These are phyloP conservation scores for Picea glauca DNA, from an alignment of 75 land plant species.

Conservation along the genomic window DNA sequence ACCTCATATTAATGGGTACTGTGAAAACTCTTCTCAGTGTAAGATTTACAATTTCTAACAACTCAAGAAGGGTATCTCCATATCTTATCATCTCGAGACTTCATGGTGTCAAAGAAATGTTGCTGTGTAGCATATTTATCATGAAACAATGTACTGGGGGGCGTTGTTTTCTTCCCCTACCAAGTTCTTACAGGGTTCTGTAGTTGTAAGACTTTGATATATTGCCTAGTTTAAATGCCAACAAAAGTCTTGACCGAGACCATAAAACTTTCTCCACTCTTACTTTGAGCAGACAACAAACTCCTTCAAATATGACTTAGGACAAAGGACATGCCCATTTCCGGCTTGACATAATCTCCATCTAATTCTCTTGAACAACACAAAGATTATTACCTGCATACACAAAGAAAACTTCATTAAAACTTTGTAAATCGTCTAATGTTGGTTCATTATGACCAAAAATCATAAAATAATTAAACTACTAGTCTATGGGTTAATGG, in stretches of 20 bases:
- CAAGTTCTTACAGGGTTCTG: constrained; percentile 76
- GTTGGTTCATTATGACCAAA: too few species aligned
- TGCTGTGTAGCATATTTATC: constrained; percentile 82
- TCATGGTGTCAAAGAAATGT: constrained; percentile 84
- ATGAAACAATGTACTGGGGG: constrained; percentile 65
- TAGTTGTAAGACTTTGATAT: constrained; percentile 79
- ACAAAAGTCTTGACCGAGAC: constrained; percentile 80
- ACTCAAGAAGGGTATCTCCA: constrained; percentile 77
- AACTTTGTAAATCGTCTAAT: too few species aligned
- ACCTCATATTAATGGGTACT: too few species aligned
- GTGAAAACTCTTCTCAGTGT: too few species aligned
- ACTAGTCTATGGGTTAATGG: too few species aligned
- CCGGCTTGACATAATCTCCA: constrained; percentile 43
- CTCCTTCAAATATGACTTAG: constrained; percentile 95
- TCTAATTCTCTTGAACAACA: constrained; percentile 37
- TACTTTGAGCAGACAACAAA: constrained; percentile 96
- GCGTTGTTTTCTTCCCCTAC: constrained; percentile 79
- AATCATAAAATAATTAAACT: too few species aligned
- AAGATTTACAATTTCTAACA: constrained; percentile 12
- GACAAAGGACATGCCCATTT: constrained; percentile 70
- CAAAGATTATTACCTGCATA: background rate
- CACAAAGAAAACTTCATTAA: too few species aligned
- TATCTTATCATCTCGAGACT: constrained; percentile 83
- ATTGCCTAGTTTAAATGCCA: constrained; percentile 89
- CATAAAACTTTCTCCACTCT: constrained; percentile 98